Conservation (phyloP, 495 filamentous ascomycete species). For the Podospora conica region DNA sequence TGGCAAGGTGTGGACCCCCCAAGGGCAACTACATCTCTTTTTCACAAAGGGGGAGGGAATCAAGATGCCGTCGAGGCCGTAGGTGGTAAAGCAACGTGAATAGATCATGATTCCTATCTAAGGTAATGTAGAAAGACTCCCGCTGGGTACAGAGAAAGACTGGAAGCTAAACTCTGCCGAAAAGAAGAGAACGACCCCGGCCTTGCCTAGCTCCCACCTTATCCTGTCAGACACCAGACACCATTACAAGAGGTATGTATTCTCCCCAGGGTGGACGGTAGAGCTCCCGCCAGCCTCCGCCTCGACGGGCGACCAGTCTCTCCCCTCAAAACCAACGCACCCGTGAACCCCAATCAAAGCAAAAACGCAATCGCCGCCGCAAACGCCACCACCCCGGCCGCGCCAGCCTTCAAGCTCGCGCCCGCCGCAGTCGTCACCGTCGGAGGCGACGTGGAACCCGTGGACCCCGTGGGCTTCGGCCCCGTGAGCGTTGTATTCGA, state of each 20-base stretch:
- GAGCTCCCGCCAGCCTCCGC: neutral
- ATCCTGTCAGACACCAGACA: neutral
- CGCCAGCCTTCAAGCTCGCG: conserved; percentile 10
- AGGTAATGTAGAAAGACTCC: neutral
- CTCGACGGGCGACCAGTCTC: no score
- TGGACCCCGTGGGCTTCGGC: conserved; percentile 2
- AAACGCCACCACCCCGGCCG: conserved; percentile 15
- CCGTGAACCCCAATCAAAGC: conserved; percentile 16
- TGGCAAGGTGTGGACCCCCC: neutral
- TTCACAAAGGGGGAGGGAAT: no score
- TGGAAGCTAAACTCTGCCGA: neutral
- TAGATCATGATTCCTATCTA: neutral
- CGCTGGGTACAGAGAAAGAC: neutral
- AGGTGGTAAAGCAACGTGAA: neutral
- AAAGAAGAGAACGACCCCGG: neutral
- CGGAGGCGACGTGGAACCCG: conserved; percentile 4
- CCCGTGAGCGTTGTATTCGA: neutral
- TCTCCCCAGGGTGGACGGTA: neutral
- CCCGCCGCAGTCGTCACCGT: neutral
- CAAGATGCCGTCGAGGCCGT: no score
- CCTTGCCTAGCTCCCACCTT: neutral
- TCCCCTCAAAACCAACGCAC: neutral
- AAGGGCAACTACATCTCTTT: no score
- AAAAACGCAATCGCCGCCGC: conserved; percentile 24
- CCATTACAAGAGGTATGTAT: neutral